Conservation (phyloP, 2,329 filamentous ascomycete species). For the Didymella arachidicola region DNA sequence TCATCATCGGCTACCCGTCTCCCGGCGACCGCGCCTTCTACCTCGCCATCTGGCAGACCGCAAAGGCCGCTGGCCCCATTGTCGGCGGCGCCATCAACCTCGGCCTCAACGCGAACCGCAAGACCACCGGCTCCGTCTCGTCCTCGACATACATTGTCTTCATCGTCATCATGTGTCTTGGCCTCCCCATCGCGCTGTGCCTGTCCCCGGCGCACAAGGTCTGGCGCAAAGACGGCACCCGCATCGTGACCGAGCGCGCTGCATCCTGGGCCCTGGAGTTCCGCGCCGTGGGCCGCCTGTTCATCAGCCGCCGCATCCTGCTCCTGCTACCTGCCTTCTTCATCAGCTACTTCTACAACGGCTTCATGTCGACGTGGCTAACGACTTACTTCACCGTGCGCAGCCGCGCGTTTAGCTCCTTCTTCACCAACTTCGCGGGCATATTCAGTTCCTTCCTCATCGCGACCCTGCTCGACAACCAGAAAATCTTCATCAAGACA, state of each 20-base stretch:
- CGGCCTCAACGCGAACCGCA: constrained; percentile 54
- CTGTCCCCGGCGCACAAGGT: constrained; percentile 58
- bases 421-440: constrained; percentile 50
- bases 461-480: constrained; percentile 44
- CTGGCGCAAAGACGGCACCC: constrained; percentile 54
- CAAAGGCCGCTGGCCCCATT: constrained; percentile 51
- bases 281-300: constrained; percentile 41
- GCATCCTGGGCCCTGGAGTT: constrained; percentile 39
- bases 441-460: constrained; percentile 49
- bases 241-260: constrained; percentile 36
- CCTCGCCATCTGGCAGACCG: constrained; percentile 47
- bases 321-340: constrained; percentile 48
- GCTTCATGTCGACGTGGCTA: constrained; percentile 47
- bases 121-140: constrained; percentile 50
- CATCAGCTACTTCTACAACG: constrained; percentile 52
- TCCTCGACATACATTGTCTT: constrained; percentile 56
- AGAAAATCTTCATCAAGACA: constrained; percentile 45
- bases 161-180: constrained; percentile 58
- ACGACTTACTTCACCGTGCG: constrained; percentile 49
- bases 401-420: constrained; percentile 45
- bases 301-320: constrained; percentile 43
- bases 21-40: constrained; percentile 49
- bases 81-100: constrained; percentile 62
- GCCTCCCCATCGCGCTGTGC: constrained; percentile 53
- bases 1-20: constrained; percentile 53